Percentiles rank a stretch among this genome's conserved stretches.
These are phyloP conservation scores for Tranzscheliella williamsii DNA, from an alignment of 1,284 basidiomycete genomes.

Conservation along the genomic window DNA sequence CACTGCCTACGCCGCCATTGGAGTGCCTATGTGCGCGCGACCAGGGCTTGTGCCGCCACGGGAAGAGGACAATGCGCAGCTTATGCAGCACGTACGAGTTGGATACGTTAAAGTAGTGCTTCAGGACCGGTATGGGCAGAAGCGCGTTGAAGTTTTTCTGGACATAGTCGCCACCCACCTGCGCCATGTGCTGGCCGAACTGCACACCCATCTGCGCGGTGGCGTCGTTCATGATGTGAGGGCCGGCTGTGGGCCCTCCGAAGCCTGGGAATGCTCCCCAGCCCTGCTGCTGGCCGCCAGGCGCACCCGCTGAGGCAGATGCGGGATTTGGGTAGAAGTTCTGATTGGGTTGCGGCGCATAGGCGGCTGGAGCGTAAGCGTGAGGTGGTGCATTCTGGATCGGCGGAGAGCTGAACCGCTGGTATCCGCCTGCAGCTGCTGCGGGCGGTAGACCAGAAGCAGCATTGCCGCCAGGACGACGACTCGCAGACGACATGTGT, in stretches of 20 bases:
- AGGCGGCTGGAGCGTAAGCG: conserved; percentile 5
- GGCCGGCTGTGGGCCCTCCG: neutral
- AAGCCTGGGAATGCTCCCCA: conserved; percentile 12
- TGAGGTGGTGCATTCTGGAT: conserved; percentile 22
- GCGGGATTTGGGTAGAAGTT: too few species aligned
- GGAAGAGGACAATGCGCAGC: conserved; percentile 85
- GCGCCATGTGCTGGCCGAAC: conserved; percentile 86
- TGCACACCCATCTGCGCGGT: conserved; percentile 97
- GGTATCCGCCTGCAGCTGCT: conserved; percentile 23
- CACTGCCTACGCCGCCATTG: conserved; percentile 11
- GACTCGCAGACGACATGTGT: conserved; percentile 22
- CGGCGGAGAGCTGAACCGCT: conserved; percentile 36
- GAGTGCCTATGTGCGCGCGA: conserved; percentile 51
- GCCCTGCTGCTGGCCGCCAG: conserved; percentile 5
- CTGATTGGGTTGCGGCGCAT: too few species aligned
- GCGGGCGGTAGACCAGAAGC: neutral
- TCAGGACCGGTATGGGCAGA: conserved; percentile 65
- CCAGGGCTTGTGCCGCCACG: conserved; percentile 76
- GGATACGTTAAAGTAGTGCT: conserved; percentile 94
- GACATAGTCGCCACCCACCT: conserved; percentile 92
- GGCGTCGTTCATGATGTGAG: conserved; percentile 74
- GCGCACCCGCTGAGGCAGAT: neutral
- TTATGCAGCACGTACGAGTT: conserved; percentile 94
- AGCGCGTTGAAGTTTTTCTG: conserved; percentile 72
- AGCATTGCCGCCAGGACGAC: conserved; percentile 22